Base-by-base conservation (phyloP, 495 filamentous ascomycete species). In the Chlorociboria aeruginascens region DNA sequence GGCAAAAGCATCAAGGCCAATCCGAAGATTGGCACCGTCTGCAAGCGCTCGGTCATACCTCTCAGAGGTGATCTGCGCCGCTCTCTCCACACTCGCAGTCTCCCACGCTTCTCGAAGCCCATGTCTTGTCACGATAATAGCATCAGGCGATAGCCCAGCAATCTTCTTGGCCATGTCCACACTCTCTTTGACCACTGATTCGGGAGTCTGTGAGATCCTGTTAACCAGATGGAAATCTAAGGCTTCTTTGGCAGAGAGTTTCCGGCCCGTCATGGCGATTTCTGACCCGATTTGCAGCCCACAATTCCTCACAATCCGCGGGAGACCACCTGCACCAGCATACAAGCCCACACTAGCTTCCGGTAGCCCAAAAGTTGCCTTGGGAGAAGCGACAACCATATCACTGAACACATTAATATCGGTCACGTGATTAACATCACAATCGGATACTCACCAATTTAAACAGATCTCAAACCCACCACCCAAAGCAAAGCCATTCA, bases 401-500 rank as follows among this genome's bases (percentile, higher is more conserved):
- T 93, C 86, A 58, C 70, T 70, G n/a, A 10, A 32, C 34, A 7
- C 30, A 29, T 49, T 11, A 50, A 32, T 33, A 13, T n/a, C 39
- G n/a, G 48, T 25, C 13, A 31, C 33, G 10, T 32, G 16, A 16
- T 6, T 25, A 25, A n/a, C 8, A 32, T 31, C 32, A 11, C 28
- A 10, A 8, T 12, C 30, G 40, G 12, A 8, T 17, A 46, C 50
- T 33, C 36, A 56, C 57, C 67, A 71, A 53, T 89, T 89, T 3
- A 82, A 64, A 7, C 76, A 68, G 64, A 87, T 85, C 63, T 93
- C 86, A 57, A 81, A 78, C 7, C 86, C 86, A 7, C 83, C 86
- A 31, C 86, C 86, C 32, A 83, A 68, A 31, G 79, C 80, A 16
- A 85, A 66, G 6, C 86, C 86, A 57, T 89, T 86, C 12, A 92